These are phyloP conservation scores for Mallotus repandus DNA, from an alignment of 441 rosid species.

Conservation along the genomic window DNA sequence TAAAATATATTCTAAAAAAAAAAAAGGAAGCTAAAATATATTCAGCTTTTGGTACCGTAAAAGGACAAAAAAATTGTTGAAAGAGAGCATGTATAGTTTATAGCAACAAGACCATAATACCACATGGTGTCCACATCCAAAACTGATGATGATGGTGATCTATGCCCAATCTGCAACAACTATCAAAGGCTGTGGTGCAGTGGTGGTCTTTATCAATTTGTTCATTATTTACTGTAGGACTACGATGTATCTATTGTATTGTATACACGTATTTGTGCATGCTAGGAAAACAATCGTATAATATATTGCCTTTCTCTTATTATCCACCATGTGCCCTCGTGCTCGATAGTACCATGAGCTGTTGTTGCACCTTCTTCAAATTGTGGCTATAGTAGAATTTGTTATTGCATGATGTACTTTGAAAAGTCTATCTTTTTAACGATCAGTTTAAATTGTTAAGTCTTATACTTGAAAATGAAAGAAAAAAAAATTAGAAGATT, in stretches of 20 bases:
- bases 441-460: no score
- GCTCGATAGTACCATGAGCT: background rate
- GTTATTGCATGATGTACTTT: no score
- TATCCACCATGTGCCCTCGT: background rate
- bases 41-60: slow-evolving; percentile 24
- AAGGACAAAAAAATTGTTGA: background rate
- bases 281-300: no score
- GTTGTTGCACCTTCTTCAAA: background rate
- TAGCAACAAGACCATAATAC: background rate
- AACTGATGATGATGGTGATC: slow-evolving; percentile 16
- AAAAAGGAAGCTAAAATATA: slow-evolving; percentile 15
- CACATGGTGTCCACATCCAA: slow-evolving; percentile 37
- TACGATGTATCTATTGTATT: background rate
- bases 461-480: no score
- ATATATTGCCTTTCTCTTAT: background rate
- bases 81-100: background rate
- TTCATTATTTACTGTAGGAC: background rate
- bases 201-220: slow-evolving; percentile 11
- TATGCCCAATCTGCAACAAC: slow-evolving; percentile 28
- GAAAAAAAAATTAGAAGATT: no score
- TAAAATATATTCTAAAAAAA: no score
- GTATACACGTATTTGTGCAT: background rate
- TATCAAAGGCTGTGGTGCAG: background rate
- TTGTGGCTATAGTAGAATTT: no score
- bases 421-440: no score